These are phyloP conservation scores for Pharnaceum exiguum DNA, from an alignment of 148 eudicot genomes.

Conservation along the genomic window DNA sequence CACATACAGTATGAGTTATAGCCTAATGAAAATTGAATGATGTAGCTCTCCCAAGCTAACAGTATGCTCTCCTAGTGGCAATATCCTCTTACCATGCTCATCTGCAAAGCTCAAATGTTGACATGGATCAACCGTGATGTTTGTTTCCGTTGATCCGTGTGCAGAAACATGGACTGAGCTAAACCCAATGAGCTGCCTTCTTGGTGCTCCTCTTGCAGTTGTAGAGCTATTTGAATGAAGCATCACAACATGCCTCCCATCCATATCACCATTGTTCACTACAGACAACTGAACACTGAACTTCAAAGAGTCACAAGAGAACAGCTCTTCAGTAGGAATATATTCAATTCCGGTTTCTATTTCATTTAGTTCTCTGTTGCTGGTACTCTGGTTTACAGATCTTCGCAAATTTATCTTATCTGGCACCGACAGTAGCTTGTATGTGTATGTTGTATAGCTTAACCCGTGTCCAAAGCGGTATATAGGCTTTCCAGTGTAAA, in stretches of 20 bases:
- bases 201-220: slow-evolving; percentile 49
- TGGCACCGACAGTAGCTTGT: slow-evolving; percentile 64
- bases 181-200: slow-evolving; percentile 69
- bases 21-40: slow-evolving; percentile 43
- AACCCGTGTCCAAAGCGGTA: slow-evolving; percentile 82
- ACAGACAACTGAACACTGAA: slow-evolving; percentile 53
- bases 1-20: no score
- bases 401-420: slow-evolving; percentile 26
- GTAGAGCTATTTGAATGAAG: slow-evolving; percentile 43
- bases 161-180: slow-evolving; percentile 51
- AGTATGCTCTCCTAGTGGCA: slow-evolving; percentile 66
- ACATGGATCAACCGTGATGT: slow-evolving; percentile 62
- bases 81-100: slow-evolving; percentile 62
- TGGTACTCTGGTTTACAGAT: slow-evolving; percentile 19
- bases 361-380: slow-evolving; percentile 23
- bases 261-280: slow-evolving; percentile 49
- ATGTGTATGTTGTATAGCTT: slow-evolving; percentile 65
- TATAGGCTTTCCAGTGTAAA: slow-evolving; percentile 62
- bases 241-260: slow-evolving; percentile 70
- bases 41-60: slow-evolving; percentile 46
- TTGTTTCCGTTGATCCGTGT: slow-evolving; percentile 26
- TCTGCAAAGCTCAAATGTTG: slow-evolving; percentile 65
- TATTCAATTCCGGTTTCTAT: slow-evolving; percentile 20
- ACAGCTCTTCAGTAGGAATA: slow-evolving; percentile 48
- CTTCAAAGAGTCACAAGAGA: slow-evolving; percentile 47